Base-by-base conservation (phyloP, 441 rosid genomes). In the Pelargonium myrrhifolium region DNA sequence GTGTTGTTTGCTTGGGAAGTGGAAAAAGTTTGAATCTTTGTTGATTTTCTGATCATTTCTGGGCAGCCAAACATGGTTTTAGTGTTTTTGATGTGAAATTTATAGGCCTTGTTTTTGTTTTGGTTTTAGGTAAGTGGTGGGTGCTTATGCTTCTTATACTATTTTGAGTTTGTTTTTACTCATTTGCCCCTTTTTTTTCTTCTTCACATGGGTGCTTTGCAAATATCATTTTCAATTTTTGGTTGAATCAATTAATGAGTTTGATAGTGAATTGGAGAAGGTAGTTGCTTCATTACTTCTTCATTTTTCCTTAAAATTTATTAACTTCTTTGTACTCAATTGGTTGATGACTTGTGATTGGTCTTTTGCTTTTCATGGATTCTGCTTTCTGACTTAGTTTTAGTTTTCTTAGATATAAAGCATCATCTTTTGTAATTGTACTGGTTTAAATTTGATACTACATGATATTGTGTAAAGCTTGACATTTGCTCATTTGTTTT, bases 161-260 rank as follows among this genome's bases (percentile, higher is more conserved):
- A 6, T 49, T 49, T 49, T 49, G 39, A 35, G 39, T 49, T 49
- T 35, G n/a, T 3, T 49, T 6, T 49, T 49, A 49, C 56, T 49
- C 56, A 49, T 49, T 49, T 49, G n/a, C 8, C 56, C 56, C 17
- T 49, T 14, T 35, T 35, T 35, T 28, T 4, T 14, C 56, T n/a
- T 49, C 15, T 49, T 49, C 7, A 49, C 56, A 49, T 49, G 56
- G 56, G 18, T 49, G 18, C n/a, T 17, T 49, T 49, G 56, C 17
- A 49, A 49, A 49, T 49, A 49, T 49, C 18, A 49, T 49, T 49
- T 49, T 49, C 56, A 49, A 49, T 49, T n/a, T 49, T 49, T 49
- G 56, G 56, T 49, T 49, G 56, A n/a, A 49, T 49, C 56, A 49
- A n/a, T 49, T 49, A 49, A 49, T 49, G 56, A 49, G 56, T 49